phyloP scores from a whole-genome alignment of 2,329 filamentous ascomycete species.

The Ceratocystis cacaofunesta region DNA sequence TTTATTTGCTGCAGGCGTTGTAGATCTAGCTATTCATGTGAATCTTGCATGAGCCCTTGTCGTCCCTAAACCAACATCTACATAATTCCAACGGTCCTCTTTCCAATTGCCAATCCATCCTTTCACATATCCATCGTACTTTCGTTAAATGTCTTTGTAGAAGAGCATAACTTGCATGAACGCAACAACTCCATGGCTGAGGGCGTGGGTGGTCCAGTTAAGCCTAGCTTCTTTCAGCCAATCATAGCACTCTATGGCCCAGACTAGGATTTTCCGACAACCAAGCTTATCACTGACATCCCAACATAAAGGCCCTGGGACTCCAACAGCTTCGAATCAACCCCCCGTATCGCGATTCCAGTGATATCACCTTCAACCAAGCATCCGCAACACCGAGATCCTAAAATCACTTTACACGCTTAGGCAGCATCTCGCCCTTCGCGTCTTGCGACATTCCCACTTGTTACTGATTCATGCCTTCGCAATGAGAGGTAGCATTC shows the following conservation, averaged over 20 bases:
- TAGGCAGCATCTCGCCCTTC: not conserved
- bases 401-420: too few relatives aligned
- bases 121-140: too few relatives aligned
- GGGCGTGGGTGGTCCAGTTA: not conserved
- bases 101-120: too few relatives aligned
- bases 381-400: too few relatives aligned
- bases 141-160: too few relatives aligned
- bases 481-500: slow-evolving; percentile 14
- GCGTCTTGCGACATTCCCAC: not conserved
- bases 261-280: not conserved
- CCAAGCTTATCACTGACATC: not conserved
- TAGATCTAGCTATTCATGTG: too few relatives aligned
- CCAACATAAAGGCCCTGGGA: not conserved
- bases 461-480: not conserved
- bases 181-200: not conserved
- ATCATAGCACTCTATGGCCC: not conserved
- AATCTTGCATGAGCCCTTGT: too few relatives aligned
- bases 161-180: not conserved
- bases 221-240: not conserved
- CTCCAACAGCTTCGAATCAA: not conserved
- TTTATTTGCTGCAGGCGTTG: not conserved
- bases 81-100: too few relatives aligned
- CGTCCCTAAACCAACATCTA: too few relatives aligned
- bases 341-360: not conserved
- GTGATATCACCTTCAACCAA: too few relatives aligned